Conservation (phyloP, 2,329 filamentous ascomycete genomes). For the Chalaropsis thielavioides region DNA sequence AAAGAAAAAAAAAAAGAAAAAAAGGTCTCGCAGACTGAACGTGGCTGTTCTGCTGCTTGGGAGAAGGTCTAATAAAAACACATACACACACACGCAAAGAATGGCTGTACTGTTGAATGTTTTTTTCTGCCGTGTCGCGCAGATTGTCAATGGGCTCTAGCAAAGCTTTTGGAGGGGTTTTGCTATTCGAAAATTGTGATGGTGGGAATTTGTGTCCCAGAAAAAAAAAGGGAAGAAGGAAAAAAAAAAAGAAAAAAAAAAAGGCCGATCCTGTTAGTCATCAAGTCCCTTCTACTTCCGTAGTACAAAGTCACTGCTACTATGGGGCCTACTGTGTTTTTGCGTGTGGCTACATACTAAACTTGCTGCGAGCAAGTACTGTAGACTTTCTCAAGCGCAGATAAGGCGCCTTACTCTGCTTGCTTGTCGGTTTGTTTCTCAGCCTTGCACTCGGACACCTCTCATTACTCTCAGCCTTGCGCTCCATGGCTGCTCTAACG, state of each 20-base stretch:
- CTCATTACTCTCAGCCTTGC: no score
- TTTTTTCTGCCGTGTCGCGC: neutral
- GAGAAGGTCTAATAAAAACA: no score
- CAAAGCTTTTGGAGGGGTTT: conserved; percentile 15
- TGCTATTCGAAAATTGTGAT: conserved; percentile 16
- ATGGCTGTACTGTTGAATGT: neutral
- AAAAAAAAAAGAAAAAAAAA: conserved; percentile 13
- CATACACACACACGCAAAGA: neutral
- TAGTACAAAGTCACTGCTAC: neutral
- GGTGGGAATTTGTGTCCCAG: conserved; percentile 15
- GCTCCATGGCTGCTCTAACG: no score
- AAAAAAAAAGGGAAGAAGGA: conserved; percentile 13
- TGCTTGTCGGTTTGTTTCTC: no score
- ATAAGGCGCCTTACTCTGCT: no score
- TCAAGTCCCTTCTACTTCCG: neutral
- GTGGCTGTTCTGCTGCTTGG: no score
- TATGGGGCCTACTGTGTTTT: neutral
- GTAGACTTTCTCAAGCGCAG: no score
- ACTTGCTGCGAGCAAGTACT: no score
- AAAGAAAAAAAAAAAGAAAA: neutral
- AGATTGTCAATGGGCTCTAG: neutral
- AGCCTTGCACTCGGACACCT: no score
- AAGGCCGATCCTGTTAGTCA: conserved; percentile 16
- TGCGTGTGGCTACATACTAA: no score
- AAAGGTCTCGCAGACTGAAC: no score